A percentile compares a stretch with the other conserved stretches of the same genome.
Evolutionary conservation across 1,284 basidiomycete genomes (phyloP).

Genomic region (Cryptococcus hybrid): DNA sequence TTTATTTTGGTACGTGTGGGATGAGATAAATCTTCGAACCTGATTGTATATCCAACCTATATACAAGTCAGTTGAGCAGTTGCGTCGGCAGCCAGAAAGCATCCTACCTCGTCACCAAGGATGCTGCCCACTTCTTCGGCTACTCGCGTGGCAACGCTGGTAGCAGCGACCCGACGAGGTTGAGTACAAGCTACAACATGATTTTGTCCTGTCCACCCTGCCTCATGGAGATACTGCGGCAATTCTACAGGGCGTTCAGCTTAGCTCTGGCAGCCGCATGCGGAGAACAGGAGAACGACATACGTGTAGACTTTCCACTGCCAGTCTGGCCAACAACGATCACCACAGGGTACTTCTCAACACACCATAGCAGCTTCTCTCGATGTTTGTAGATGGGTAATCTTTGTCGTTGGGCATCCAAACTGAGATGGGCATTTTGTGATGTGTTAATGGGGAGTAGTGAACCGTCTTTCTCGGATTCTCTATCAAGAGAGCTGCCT

Average conservation of each 20-base stretch:
- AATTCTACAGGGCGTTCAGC: conserved; percentile 60
- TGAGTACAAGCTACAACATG: conserved; percentile 88
- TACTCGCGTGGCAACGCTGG: conserved; percentile 86
- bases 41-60: conserved; percentile 94
- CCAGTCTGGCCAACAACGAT: conserved; percentile 94
- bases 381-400: conserved; percentile 88
- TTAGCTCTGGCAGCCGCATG: neutral
- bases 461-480: conserved; percentile 68
- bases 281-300: conserved; percentile 36
- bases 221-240: conserved; percentile 88
- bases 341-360: conserved; percentile 82
- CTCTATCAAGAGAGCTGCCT: conserved; percentile 79
- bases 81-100: neutral
- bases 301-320: conserved; percentile 95
- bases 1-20: conserved; percentile 80
- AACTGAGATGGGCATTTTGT: conserved; percentile 50
- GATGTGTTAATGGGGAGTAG: conserved; percentile 62
- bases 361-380: conserved; percentile 74
- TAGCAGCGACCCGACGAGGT: conserved; percentile 93
- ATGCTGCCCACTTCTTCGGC: conserved; percentile 82
- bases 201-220: conserved; percentile 79
- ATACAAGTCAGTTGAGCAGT: neutral
- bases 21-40: conserved; percentile 90
- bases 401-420: conserved; percentile 71
- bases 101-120: conserved; percentile 81